Evolutionary conservation across 2,329 filamentous ascomycete species (phyloP).

Genomic region (Sarocladiaceae sp.): DNA sequence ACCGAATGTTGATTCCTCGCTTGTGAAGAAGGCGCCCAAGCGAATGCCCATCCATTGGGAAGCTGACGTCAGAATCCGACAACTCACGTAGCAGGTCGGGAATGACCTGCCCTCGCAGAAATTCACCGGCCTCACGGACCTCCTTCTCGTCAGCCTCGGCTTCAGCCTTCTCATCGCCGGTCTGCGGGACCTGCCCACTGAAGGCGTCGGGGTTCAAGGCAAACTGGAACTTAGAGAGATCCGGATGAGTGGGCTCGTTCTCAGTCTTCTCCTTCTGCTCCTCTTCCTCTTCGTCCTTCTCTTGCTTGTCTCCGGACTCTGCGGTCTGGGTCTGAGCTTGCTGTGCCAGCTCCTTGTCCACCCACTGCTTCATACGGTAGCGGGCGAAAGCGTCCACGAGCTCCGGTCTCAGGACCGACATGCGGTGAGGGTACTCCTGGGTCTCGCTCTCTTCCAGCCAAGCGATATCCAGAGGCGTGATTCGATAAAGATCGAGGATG

Average conservation of each 20-base stretch:
- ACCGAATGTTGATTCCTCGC: slow-evolving; percentile 94
- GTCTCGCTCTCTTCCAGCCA: slow-evolving; percentile 78
- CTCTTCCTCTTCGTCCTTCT: slow-evolving; percentile 15
- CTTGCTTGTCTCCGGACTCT: slow-evolving; percentile 15
- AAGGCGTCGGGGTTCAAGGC: slow-evolving; percentile 93
- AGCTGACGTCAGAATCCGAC: slow-evolving; percentile 87
- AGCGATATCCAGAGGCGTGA: slow-evolving; percentile 83
- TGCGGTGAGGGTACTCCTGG: slow-evolving; percentile 80
- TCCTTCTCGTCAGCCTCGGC: slow-evolving; percentile 81
- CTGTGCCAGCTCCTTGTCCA: slow-evolving; percentile 68
- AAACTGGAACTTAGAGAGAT: slow-evolving; percentile 83
- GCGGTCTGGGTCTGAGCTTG: slow-evolving; percentile 24
- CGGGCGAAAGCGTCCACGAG: slow-evolving; percentile 83
- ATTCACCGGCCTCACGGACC: slow-evolving; percentile 78
- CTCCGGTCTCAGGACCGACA: slow-evolving; percentile 90
- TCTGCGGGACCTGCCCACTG: slow-evolving; percentile 86
- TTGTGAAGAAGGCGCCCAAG: slow-evolving; percentile 87
- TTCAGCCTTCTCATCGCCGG: slow-evolving; percentile 82
- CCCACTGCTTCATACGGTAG: slow-evolving; percentile 82
- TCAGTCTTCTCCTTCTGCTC: slow-evolving; percentile 20
- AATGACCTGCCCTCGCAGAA: slow-evolving; percentile 71
- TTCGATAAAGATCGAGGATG: slow-evolving; percentile 91
- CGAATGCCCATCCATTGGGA: slow-evolving; percentile 97
- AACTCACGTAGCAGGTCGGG: slow-evolving; percentile 85
- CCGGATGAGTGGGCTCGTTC: slow-evolving; percentile 63